Percentiles rank a stretch among this genome's conserved stretches.
Conservation (phyloP, 75 land plant genomes). For the Azolla pinnata region DNA sequence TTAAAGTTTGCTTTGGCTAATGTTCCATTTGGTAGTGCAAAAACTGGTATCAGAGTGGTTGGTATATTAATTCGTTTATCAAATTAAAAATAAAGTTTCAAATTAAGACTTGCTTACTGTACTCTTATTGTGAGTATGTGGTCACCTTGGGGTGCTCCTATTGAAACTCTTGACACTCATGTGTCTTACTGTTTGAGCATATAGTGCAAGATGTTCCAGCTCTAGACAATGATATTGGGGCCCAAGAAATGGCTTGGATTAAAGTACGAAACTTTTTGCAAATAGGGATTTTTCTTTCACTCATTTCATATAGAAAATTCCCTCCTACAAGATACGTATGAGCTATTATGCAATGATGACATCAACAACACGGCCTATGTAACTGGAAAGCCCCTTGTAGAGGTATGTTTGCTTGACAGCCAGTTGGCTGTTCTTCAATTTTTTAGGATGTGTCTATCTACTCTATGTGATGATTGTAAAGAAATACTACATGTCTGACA, state of each 20-base stretch:
- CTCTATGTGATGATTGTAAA: too few relatives aligned
- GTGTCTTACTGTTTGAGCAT: not conserved
- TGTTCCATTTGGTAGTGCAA: conserved; percentile 38
- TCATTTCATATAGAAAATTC: not conserved
- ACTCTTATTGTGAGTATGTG: not conserved
- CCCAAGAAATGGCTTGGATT: conserved; percentile 40
- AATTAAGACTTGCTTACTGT: too few relatives aligned
- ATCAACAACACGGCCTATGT: conserved; percentile 33
- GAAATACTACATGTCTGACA: too few relatives aligned
- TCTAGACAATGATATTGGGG: conserved; percentile 32
- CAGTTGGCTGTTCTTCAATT: too few relatives aligned
- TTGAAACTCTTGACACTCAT: not conserved
- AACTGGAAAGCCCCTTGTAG: conserved; percentile 34
- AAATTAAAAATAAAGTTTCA: too few relatives aligned
- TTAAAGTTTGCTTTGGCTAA: conserved; percentile 34
- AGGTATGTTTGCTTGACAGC: conserved; percentile 11
- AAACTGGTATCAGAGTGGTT: conserved; percentile 29
- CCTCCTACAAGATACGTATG: conserved; percentile 23
- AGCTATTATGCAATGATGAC: conserved; percentile 21
- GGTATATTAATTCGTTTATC: too few relatives aligned
- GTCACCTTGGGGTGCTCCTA: not conserved
- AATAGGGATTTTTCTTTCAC: not conserved
- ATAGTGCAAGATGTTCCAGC: conserved; percentile 31
- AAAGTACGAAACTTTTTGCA: conserved; percentile 9
- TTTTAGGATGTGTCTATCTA: too few relatives aligned